A percentile compares a stretch with the other conserved stretches of the same genome.
phyloP scores from a whole-genome alignment of 2,329 filamentous ascomycete genomes.

The Aspergillus niger region DNA sequence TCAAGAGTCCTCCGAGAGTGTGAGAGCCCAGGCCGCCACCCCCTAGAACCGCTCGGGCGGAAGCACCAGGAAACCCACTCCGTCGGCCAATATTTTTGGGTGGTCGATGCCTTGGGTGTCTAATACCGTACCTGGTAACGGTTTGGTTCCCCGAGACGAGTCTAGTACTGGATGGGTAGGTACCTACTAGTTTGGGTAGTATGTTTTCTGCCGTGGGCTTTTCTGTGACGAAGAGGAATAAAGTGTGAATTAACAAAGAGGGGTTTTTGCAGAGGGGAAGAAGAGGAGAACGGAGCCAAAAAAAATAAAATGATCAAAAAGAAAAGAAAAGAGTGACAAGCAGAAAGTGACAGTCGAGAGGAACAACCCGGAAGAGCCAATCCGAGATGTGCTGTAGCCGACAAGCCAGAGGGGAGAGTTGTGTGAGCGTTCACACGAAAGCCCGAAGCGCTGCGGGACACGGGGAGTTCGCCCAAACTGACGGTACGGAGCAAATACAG shows the following conservation, averaged over 20 bases:
- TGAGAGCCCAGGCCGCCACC: slow-evolving; percentile 32
- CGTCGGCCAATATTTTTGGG: slow-evolving; percentile 18
- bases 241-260: not conserved
- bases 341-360: not conserved
- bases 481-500: slow-evolving; percentile 13
- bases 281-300: not conserved
- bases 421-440: not conserved
- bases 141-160: slow-evolving; percentile 5
- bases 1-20: slow-evolving; percentile 5
- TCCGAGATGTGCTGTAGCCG: not conserved
- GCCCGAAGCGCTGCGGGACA: not conserved
- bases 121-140: slow-evolving; percentile 24
- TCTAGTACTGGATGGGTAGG: slow-evolving; percentile 7
- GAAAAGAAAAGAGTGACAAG: not conserved
- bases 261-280: not conserved
- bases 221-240: not conserved
- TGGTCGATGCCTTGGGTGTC: slow-evolving; percentile 16
- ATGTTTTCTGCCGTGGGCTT: not conserved
- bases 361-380: not conserved
- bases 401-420: not conserved
- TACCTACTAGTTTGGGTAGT: not conserved
- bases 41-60: slow-evolving; percentile 34
- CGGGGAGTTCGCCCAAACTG: slow-evolving; percentile 8
- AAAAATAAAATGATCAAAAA: not conserved
- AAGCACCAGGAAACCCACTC: slow-evolving; percentile 24